phyloP scores from a whole-genome alignment of 1,284 basidiomycete species.

The Phellopilus nigrolimitatus region DNA sequence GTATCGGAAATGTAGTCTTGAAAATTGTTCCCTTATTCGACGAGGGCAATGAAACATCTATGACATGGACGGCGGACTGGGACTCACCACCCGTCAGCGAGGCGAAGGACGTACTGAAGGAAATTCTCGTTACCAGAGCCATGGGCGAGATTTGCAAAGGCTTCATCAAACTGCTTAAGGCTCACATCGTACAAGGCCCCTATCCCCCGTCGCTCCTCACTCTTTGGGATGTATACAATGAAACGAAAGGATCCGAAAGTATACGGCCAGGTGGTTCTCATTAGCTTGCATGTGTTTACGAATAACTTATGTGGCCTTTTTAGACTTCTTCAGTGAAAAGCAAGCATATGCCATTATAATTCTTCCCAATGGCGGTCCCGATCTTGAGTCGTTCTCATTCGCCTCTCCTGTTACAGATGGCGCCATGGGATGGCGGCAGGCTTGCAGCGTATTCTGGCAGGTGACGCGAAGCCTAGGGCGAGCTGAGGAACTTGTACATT shows the following conservation, averaged over 20 bases:
- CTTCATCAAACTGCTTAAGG: slow-evolving; percentile 72
- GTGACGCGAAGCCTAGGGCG: slow-evolving; percentile 69
- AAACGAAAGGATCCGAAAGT: slow-evolving; percentile 73
- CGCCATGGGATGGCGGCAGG: slow-evolving; percentile 76
- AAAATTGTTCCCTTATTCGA: slow-evolving; percentile 79
- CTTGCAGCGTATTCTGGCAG: slow-evolving; percentile 89
- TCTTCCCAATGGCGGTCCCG: slow-evolving; percentile 83
- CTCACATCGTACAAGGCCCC: slow-evolving; percentile 79
- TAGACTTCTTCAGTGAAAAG: slow-evolving; percentile 61
- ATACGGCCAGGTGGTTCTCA: slow-evolving; percentile 72
- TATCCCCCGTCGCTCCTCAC: slow-evolving; percentile 78
- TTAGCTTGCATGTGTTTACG: not conserved
- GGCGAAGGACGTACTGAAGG: slow-evolving; percentile 75
- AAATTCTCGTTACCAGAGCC: slow-evolving; percentile 80
- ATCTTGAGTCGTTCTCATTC: slow-evolving; percentile 82
- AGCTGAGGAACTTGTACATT: slow-evolving; percentile 75
- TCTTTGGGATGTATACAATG: slow-evolving; percentile 84
- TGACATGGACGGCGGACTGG: slow-evolving; percentile 22
- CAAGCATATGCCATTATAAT: slow-evolving; percentile 89
- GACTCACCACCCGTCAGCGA: slow-evolving; percentile 68
- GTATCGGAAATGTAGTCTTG: slow-evolving; percentile 77
- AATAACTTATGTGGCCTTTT: not conserved
- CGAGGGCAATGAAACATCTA: slow-evolving; percentile 32
- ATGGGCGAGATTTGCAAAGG: slow-evolving; percentile 71
- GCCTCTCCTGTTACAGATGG: slow-evolving; percentile 32